These are phyloP conservation scores for Pogostemon cablin DNA, from an alignment of 257 asterid genomes.

Conservation along the genomic window DNA sequence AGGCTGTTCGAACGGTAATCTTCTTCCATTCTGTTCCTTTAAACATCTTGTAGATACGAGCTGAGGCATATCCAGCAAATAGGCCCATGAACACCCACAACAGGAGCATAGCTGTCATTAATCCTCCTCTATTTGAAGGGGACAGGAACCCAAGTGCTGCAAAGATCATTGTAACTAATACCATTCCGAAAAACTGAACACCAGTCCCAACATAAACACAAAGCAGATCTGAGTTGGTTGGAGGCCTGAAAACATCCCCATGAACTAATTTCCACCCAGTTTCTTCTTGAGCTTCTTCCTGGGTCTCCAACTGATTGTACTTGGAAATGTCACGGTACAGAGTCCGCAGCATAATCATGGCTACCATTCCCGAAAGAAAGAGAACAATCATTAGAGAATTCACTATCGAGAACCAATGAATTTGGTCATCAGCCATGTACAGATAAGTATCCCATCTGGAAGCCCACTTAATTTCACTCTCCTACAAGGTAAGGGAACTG, in stretches of 20 bases:
- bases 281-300: no score
- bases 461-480: constrained; percentile 92
- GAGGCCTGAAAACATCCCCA: constrained; percentile 88
- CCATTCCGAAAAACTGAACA: constrained; percentile 82
- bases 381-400: constrained; percentile 92
- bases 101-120: constrained; percentile 78
- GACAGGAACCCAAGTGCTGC: constrained; percentile 87
- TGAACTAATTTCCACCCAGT: constrained; percentile 63
- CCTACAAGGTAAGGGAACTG: constrained; percentile 43
- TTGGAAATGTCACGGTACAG: constrained; percentile 84
- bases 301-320: no score
- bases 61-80: constrained; percentile 73
- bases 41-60: constrained; percentile 87
- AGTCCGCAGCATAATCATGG: constrained; percentile 80
- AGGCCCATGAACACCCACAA: constrained; percentile 91
- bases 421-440: constrained; percentile 44
- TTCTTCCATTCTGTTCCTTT: constrained; percentile 88
- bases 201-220: constrained; percentile 84
- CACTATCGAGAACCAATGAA: constrained; percentile 71
- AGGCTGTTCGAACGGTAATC: constrained; percentile 71
- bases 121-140: constrained; percentile 86
- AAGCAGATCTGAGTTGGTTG: constrained; percentile 69
- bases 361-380: constrained; percentile 92
- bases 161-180: constrained; percentile 75
- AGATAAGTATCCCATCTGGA: constrained; percentile 95